These are phyloP conservation scores for Hydnomerulius pinastri DNA, from an alignment of 768 basidiomycete species.

Conservation along the genomic window DNA sequence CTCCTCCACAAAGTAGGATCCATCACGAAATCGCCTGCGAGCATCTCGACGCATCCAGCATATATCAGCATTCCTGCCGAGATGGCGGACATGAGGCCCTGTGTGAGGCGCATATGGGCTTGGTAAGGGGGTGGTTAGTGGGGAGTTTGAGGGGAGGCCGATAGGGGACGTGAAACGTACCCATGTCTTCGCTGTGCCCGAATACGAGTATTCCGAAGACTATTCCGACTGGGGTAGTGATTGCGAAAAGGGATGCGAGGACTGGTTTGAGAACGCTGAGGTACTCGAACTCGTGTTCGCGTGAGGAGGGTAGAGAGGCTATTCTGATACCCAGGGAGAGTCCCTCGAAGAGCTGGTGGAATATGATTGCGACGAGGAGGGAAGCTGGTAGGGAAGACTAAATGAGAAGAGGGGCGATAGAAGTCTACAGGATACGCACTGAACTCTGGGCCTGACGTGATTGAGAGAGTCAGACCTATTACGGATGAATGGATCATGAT, in stretches of 20 bases:
- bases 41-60: constrained; percentile 83
- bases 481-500: constrained; percentile 86
- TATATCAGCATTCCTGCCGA: constrained; percentile 86
- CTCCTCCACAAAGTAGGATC: constrained; percentile 52
- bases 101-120: constrained; percentile 56
- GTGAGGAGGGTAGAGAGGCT: constrained; percentile 57
- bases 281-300: constrained; percentile 19
- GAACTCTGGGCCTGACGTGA: constrained; percentile 70
- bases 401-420: background rate
- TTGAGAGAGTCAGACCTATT: constrained; percentile 75
- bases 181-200: constrained; percentile 28
- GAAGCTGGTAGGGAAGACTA: constrained; percentile 51
- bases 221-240: constrained; percentile 76
- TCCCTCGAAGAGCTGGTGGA: constrained; percentile 86
- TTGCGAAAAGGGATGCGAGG: constrained; percentile 64
- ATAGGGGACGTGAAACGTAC: constrained; percentile 14
- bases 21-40: constrained; percentile 83
- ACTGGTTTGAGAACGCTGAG: constrained; percentile 47
- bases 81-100: constrained; percentile 79
- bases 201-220: constrained; percentile 55
- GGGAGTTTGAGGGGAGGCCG: background rate
- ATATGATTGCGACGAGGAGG: constrained; percentile 70
- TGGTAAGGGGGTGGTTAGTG: background rate
- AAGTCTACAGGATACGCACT: constrained; percentile 44
- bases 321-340: constrained; percentile 82